These are phyloP conservation scores for Cytospora piceicola DNA, from an alignment of 2,329 filamentous ascomycete species.

Conservation along the genomic window DNA sequence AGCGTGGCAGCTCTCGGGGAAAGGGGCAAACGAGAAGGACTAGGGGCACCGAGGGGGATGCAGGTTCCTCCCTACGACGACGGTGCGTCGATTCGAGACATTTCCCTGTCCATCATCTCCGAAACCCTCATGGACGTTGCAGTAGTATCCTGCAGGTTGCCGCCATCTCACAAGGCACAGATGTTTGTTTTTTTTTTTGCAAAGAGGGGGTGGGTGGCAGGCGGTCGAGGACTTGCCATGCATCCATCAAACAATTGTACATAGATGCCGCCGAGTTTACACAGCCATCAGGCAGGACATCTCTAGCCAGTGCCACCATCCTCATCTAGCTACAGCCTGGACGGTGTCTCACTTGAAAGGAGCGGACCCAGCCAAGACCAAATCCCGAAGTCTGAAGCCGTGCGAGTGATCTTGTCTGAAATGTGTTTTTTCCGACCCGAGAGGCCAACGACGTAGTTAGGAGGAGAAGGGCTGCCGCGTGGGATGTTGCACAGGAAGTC, in stretches of 20 bases:
- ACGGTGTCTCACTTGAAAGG: conserved; percentile 1
- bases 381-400: neutral
- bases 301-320: neutral
- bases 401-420: conserved; percentile 3
- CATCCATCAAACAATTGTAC: neutral
- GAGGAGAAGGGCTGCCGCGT: conserved; percentile 12
- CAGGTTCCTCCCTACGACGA: conserved; percentile 15
- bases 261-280: neutral
- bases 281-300: neutral
- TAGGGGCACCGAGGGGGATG: neutral
- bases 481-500: conserved; percentile 12
- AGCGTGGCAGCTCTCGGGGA: neutral
- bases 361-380: neutral
- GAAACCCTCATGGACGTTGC: neutral
- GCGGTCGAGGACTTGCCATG: neutral
- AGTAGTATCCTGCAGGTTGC: conserved; percentile 22
- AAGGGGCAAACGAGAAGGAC: neutral
- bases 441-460: conserved; percentile 20
- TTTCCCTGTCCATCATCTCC: conserved; percentile 17
- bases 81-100: conserved; percentile 18
- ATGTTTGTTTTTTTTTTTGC: neutral
- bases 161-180: conserved; percentile 19
- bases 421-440: conserved; percentile 18
- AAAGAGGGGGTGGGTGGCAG: neutral
- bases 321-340: neutral